Conservation (phyloP, 805 yeast species). For the Komagataella kurtzmanii region DNA sequence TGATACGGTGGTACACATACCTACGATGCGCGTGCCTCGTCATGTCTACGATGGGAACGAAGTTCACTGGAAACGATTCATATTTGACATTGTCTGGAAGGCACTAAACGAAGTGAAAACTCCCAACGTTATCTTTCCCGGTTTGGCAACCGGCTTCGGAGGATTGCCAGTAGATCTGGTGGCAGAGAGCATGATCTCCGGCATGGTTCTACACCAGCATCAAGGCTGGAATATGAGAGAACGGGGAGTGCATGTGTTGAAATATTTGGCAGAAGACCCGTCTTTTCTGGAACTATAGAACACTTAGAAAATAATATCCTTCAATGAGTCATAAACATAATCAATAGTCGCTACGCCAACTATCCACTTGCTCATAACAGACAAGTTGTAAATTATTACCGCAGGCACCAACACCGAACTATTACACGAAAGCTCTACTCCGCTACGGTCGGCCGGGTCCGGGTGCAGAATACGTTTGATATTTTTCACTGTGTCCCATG, state of each 20-base stretch:
- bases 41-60: constrained; percentile 1
- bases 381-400: background rate
- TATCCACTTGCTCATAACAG: background rate
- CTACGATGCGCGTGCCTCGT: constrained; percentile 26
- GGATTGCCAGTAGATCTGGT: constrained; percentile 17
- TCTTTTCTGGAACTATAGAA: constrained; percentile 5
- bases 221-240: constrained; percentile 6
- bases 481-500: background rate
- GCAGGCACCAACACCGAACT: background rate
- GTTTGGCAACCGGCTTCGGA: constrained; percentile 27
- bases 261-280: constrained; percentile 13
- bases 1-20: constrained; percentile 20
- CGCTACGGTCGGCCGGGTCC: background rate
- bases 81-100: constrained; percentile 26
- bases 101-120: constrained; percentile 11
- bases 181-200: constrained; percentile 21
- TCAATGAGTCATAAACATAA: background rate
- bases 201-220: constrained; percentile 15
- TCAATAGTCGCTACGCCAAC: background rate
- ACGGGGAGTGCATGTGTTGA: constrained; percentile 11
- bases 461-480: background rate
- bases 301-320: constrained; percentile 2
- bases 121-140: constrained; percentile 17
- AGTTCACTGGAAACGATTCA: constrained; percentile 7
- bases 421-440: background rate